Base-by-base conservation (phyloP, 495 filamentous ascomycete species). In the Tuber brumale region DNA sequence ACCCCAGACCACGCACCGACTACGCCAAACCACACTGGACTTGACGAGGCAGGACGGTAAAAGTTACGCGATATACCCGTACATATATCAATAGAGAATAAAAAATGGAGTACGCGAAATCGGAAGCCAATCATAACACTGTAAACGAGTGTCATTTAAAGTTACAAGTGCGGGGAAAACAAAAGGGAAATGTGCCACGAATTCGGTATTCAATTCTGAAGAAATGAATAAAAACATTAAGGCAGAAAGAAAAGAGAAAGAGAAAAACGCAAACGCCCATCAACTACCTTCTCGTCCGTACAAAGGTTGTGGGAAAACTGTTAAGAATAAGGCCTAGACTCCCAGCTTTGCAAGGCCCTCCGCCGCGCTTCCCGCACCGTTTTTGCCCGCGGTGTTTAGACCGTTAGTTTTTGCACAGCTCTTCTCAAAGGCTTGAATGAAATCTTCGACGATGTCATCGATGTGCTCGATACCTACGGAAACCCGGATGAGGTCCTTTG, bases 381-480 rank as follows among this genome's bases (percentile, higher is more conserved):
- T 37, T 37, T 3, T 3, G 37, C 3, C 3, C 37, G 37, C 61
- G 18, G 71, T 70, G 19, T n/a, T 69, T 43, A 48, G 74, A 16
- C 70, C 70, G 46, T 76, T 82, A 19, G 76, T 78, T 46, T 83
- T 84, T 51, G 84, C 79, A 37, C 85, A 85, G 27, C 88, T 87
- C 81, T 88, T 86, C 35, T 61, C 69, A 85, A 99, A 97, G 0
- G 94, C 92, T 85, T 99, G 96, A 81, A 93, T 90, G 82, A 99
- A 98, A 85, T 99, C 95, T 72, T 90, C 91, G 83, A 98, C 95
- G 80, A 99, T 99, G 83, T 99, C 95, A 85, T 97, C 94, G 81
- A 99, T 97, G 84, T 98, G 93, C 86, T 99, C 95, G 0, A 91
- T 97, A 70, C 95, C 95, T 77, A 99, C 94, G 0, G 96, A 98